phyloP scores from a whole-genome alignment of 2,329 filamentous ascomycete genomes.

The Chrysoporthe cubensis region DNA sequence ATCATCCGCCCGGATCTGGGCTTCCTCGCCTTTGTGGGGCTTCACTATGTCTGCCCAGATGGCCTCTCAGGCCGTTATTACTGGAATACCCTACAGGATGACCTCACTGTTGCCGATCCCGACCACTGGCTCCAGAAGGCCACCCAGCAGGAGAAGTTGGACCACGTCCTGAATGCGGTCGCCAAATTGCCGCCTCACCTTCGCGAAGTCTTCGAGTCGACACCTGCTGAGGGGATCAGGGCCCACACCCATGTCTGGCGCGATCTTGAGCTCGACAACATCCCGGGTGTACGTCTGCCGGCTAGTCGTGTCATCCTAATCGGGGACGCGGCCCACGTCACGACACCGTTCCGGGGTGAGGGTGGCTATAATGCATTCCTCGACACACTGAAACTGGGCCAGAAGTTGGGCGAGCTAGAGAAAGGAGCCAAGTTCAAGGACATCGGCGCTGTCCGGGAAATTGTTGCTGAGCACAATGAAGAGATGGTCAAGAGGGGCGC shows the following conservation, averaged over 20 bases:
- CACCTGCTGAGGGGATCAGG: not conserved
- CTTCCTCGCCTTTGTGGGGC: conserved; percentile 32
- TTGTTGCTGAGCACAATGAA: not conserved
- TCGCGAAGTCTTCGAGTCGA: conserved; percentile 6
- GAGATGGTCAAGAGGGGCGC: not conserved
- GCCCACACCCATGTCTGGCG: not conserved
- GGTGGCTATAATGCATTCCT: not conserved
- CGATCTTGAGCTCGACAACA: conserved; percentile 3
- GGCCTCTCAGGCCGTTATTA: conserved; percentile 35
- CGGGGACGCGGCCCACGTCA: conserved; percentile 12
- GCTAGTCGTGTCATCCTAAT: conserved; percentile 5
- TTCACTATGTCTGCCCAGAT: conserved; percentile 31
- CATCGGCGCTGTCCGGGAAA: not conserved
- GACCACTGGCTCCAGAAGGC: conserved; percentile 13
- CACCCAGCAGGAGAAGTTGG: conserved; percentile 3
- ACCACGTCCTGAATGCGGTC: not conserved
- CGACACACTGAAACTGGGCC: not conserved
- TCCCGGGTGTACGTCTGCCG: not conserved
- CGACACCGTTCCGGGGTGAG: conserved; percentile 10
- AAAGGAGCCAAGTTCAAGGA: not conserved
- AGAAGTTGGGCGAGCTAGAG: not conserved
- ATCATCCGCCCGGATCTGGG: conserved; percentile 9
- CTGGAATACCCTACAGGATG: conserved; percentile 30
- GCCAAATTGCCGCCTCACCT: not conserved
- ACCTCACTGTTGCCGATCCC: conserved; percentile 12